A percentile compares a stretch with the other conserved stretches of the same genome.
Evolutionary conservation across 345 rosid species (phyloP).

Genomic region (Hypericum perforatum): DNA sequence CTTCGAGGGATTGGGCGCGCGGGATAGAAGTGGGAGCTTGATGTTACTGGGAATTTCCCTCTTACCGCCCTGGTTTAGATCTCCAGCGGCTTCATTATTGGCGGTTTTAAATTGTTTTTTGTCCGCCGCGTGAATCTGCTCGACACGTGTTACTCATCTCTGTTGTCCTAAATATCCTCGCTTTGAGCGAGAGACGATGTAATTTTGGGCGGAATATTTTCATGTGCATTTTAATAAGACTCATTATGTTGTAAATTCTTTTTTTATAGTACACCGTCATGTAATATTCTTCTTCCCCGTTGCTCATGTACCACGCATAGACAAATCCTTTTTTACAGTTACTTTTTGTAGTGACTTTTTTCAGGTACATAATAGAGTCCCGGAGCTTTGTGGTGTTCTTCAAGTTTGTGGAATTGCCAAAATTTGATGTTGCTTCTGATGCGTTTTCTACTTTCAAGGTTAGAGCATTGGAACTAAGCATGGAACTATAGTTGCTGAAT

Average conservation of each 20-base stretch:
- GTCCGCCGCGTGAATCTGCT: too few relatives aligned
- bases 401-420: constrained; percentile 91
- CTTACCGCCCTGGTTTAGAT: not conserved
- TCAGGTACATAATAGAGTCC: constrained; percentile 87
- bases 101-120: too few relatives aligned
- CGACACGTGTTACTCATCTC: constrained; percentile 9
- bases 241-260: too few relatives aligned
- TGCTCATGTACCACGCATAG: too few relatives aligned
- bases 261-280: too few relatives aligned
- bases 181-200: too few relatives aligned
- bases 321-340: constrained; percentile 5
- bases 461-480: constrained; percentile 15
- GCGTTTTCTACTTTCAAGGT: constrained; percentile 95
- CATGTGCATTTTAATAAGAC: too few relatives aligned
- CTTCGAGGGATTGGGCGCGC: constrained; percentile 14
- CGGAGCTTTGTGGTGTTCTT: constrained; percentile 90
- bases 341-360: constrained; percentile 49
- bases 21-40: not conserved
- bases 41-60: not conserved
- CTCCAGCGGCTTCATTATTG: not conserved
- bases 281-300: too few relatives aligned
- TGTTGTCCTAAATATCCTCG: not conserved
- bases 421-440: constrained; percentile 93
- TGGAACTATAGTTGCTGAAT: constrained; percentile 7
- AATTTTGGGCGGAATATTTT: too few relatives aligned